These are phyloP conservation scores for Aquilaria sinensis DNA, from an alignment of 345 rosid genomes.

Conservation along the genomic window DNA sequence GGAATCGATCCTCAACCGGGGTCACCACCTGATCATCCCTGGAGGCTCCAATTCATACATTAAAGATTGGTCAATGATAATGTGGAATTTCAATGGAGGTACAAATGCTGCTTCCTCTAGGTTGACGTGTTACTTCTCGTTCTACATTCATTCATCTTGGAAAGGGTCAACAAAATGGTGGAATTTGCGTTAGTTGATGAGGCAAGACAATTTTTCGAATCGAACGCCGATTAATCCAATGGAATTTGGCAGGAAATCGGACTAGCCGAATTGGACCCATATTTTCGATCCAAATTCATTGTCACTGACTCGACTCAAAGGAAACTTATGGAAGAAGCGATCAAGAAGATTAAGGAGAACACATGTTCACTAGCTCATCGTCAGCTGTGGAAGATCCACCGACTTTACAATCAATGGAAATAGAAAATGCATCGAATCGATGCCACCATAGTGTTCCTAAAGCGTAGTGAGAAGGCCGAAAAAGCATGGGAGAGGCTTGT, in stretches of 20 bases:
- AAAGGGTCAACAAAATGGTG: conserved; percentile 77
- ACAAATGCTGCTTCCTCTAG: conserved; percentile 46
- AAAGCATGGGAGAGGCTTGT: conserved; percentile 64
- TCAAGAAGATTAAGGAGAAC: conserved; percentile 19
- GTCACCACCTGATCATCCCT: conserved; percentile 60
- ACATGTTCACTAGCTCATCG: too few relatives aligned
- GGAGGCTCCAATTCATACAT: conserved; percentile 90
- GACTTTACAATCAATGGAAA: too few relatives aligned
- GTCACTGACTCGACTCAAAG: conserved; percentile 20
- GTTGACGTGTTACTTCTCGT: conserved; percentile 60
- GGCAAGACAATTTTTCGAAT: too few relatives aligned
- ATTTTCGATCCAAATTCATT: conserved; percentile 28
- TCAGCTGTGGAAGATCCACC: too few relatives aligned
- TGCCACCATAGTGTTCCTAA: conserved; percentile 42
- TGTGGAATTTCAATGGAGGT: too few relatives aligned
- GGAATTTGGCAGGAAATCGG: conserved; percentile 33
- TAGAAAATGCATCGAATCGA: too few relatives aligned
- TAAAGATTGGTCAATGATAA: conserved; percentile 45
- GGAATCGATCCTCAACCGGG: conserved; percentile 30
- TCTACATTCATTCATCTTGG: conserved; percentile 51
- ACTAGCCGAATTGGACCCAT: conserved; percentile 66
- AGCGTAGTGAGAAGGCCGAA: conserved; percentile 44
- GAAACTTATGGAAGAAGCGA: conserved; percentile 37
- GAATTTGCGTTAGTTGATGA: conserved; percentile 19
- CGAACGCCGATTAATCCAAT: too few relatives aligned